phyloP scores from a whole-genome alignment of 768 basidiomycete species.

The Tephrocybe sp. region DNA sequence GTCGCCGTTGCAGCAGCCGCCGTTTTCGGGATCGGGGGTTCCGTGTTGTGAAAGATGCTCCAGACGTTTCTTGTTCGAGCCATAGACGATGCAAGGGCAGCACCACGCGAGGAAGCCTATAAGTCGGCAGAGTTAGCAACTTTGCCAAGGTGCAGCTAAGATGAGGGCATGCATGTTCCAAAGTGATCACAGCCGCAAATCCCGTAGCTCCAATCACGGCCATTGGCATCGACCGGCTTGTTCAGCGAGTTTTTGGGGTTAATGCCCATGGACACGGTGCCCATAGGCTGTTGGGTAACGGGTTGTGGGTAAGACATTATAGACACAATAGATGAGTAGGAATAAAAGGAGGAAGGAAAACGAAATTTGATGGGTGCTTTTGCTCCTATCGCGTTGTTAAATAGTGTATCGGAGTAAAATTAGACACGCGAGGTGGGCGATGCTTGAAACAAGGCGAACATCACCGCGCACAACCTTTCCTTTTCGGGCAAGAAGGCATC shows the following conservation, averaged over 20 bases:
- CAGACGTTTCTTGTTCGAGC: constrained; percentile 31
- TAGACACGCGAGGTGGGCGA: no score
- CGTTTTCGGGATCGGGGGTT: constrained; percentile 33
- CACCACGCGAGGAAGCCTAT: constrained; percentile 28
- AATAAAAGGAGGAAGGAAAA: not conserved
- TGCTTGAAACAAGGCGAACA: not conserved
- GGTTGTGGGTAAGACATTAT: not conserved
- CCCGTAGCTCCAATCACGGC: constrained; percentile 27
- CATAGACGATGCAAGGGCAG: constrained; percentile 37
- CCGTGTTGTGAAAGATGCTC: constrained; percentile 28
- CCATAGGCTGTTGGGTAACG: constrained; percentile 16
- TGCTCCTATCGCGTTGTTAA: no score
- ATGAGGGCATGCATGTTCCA: constrained; percentile 19
- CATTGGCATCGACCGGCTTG: constrained; percentile 20
- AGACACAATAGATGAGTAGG: not conserved
- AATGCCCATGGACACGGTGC: constrained; percentile 18
- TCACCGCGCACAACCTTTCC: not conserved
- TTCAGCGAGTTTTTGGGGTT: constrained; percentile 24
- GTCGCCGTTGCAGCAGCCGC: constrained; percentile 25
- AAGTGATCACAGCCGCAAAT: constrained; percentile 19
- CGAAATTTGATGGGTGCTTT: not conserved
- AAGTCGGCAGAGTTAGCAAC: not conserved
- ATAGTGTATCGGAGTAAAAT: no score
- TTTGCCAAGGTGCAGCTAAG: not conserved
- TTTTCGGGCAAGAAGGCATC: no score